Conservation (phyloP, 768 basidiomycete genomes). For the Tylopilus sp. region DNA sequence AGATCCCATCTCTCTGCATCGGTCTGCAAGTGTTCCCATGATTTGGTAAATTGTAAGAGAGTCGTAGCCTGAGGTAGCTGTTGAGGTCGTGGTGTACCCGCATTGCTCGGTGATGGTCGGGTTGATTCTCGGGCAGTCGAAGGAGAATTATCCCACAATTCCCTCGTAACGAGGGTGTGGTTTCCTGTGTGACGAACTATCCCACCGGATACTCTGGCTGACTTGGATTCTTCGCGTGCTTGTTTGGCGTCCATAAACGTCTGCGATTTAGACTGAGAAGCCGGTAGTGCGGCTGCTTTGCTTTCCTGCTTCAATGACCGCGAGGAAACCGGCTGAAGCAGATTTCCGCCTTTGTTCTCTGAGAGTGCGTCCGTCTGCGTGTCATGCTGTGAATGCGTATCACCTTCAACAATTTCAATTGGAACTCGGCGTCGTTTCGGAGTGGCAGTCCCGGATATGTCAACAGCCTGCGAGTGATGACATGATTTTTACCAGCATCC, state of each 20-base stretch:
- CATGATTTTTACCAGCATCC: neutral
- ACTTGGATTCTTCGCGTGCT: slow-evolving; percentile 44
- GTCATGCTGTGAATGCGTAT: slow-evolving; percentile 5
- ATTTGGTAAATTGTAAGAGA: slow-evolving; percentile 59
- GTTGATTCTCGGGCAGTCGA: slow-evolving; percentile 2
- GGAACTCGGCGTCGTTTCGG: slow-evolving; percentile 59
- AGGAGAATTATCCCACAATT: slow-evolving; percentile 15
- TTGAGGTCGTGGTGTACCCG: slow-evolving; percentile 2
- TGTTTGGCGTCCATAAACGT: slow-evolving; percentile 61
- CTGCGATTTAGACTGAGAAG: slow-evolving; percentile 16
- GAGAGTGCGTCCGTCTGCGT: neutral
- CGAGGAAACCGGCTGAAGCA: slow-evolving; percentile 41
- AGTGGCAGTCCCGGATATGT: neutral
- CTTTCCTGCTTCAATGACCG: slow-evolving; percentile 27
- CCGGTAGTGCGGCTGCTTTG: slow-evolving; percentile 2
- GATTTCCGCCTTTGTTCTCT: slow-evolving; percentile 14
- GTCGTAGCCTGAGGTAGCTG: slow-evolving; percentile 41
- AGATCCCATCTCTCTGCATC: slow-evolving; percentile 53
- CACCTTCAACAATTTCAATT: slow-evolving; percentile 53
- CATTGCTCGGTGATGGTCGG: neutral
- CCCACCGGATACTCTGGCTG: slow-evolving; percentile 59
- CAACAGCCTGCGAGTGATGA: slow-evolving; percentile 12
- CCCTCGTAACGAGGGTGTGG: slow-evolving; percentile 50
- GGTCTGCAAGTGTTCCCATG: slow-evolving; percentile 48
- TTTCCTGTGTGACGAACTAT: slow-evolving; percentile 67